Evolutionary conservation across 768 basidiomycete genomes (phyloP).

Genomic region (Pleurotus citrinopileatus): DNA sequence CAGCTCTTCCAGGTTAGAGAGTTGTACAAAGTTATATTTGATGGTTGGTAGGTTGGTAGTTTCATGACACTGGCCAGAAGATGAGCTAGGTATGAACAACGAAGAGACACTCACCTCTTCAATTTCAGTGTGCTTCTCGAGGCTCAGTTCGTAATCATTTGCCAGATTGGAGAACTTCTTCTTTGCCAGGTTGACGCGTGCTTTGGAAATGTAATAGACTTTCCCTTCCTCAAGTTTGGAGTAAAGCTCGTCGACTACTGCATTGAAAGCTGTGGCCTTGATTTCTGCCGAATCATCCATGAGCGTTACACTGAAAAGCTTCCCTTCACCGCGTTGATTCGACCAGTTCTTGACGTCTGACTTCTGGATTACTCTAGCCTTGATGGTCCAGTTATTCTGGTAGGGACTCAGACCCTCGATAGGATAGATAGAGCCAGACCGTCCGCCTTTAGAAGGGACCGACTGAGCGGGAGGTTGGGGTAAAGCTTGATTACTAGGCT

Average conservation of each 20-base stretch:
- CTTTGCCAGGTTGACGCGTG: slow-evolving; percentile 91
- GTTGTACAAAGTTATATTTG: slow-evolving; percentile 77
- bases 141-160: slow-evolving; percentile 90
- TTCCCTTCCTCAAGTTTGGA: slow-evolving; percentile 88
- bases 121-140: slow-evolving; percentile 83
- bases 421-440: slow-evolving; percentile 50
- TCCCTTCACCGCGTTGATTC: slow-evolving; percentile 89
- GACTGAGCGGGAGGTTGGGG: slow-evolving; percentile 12
- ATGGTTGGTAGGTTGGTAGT: slow-evolving; percentile 71
- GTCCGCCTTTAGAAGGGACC: slow-evolving; percentile 22
- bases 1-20: slow-evolving; percentile 58
- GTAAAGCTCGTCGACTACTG: slow-evolving; percentile 78
- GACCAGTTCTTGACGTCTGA: slow-evolving; percentile 88
- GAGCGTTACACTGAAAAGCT: slow-evolving; percentile 87
- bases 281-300: slow-evolving; percentile 97
- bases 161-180: slow-evolving; percentile 90
- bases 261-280: slow-evolving; percentile 87
- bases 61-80: slow-evolving; percentile 69
- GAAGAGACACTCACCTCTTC: slow-evolving; percentile 58
- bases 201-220: slow-evolving; percentile 89
- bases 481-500: slow-evolving; percentile 13
- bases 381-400: slow-evolving; percentile 98
- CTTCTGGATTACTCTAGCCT: slow-evolving; percentile 88
- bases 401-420: slow-evolving; percentile 96
- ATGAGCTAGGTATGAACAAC: background rate